phyloP scores from a whole-genome alignment of 306 rosid species.

The Rosa lucieae region DNA sequence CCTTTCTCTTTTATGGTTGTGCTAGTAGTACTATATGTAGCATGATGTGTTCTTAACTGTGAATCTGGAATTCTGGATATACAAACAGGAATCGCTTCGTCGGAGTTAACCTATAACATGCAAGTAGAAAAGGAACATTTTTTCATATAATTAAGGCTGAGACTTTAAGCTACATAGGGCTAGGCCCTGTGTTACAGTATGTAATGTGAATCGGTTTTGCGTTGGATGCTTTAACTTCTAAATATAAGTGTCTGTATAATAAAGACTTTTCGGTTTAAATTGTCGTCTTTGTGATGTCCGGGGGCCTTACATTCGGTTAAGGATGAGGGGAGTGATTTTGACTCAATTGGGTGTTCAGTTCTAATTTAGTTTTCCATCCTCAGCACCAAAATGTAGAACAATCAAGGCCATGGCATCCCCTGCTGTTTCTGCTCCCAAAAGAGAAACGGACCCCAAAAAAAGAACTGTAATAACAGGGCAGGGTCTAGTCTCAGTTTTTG shows the following conservation, averaged over 20 bases:
- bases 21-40: not conserved
- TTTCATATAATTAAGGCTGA: not conserved
- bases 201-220: not conserved
- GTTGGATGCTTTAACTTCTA: not conserved
- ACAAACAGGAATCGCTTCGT: not conserved
- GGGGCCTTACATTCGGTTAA: not conserved
- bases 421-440: slow-evolving; percentile 50
- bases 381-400: slow-evolving; percentile 47
- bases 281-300: not conserved
- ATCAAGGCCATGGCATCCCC: slow-evolving; percentile 46
- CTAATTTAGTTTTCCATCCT: slow-evolving; percentile 15
- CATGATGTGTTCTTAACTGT: not conserved
- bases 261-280: not conserved
- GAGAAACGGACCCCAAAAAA: slow-evolving; percentile 71
- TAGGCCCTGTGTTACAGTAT: not conserved
- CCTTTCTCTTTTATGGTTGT: not conserved
- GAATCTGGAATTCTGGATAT: not conserved
- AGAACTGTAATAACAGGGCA: slow-evolving; percentile 69
- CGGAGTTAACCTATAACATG: not conserved
- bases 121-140: not conserved
- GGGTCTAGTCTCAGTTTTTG: slow-evolving; percentile 74
- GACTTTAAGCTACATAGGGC: not conserved
- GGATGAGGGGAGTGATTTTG: slow-evolving; percentile 10
- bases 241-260: not conserved
- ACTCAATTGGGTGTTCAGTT: not conserved